Evolutionary conservation across 2,329 filamentous ascomycete species (phyloP).

Genomic region (Sclerotinia trifoliorum): DNA sequence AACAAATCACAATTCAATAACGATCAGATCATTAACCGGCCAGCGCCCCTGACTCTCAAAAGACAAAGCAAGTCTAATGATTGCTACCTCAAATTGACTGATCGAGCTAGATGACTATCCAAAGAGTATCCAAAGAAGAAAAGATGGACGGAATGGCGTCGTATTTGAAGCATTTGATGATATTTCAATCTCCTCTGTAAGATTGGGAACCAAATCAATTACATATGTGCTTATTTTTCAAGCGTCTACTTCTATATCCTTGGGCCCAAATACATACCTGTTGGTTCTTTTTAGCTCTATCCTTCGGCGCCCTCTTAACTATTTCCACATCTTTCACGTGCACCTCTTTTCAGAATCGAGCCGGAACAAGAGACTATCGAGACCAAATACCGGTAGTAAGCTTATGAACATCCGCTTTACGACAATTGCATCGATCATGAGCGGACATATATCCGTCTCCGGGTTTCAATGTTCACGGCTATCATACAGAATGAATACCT

Average conservation of each 20-base stretch:
- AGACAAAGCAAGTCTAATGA: not conserved
- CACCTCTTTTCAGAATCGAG: not conserved
- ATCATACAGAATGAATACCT: not conserved
- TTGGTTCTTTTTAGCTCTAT: not conserved
- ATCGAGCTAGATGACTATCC: no score
- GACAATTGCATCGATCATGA: not conserved
- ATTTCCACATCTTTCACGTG: not conserved
- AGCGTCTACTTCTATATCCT: no score
- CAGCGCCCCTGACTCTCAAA: not conserved
- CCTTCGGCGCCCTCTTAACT: not conserved
- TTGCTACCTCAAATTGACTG: no score
- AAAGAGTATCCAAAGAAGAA: not conserved
- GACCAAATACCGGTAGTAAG: no score
- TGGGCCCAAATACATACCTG: not conserved
- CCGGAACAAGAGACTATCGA: not conserved
- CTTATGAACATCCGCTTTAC: not conserved
- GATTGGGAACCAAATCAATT: not conserved
- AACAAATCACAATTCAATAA: not conserved
- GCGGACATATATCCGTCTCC: slow-evolving; percentile 3
- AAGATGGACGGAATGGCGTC: not conserved
- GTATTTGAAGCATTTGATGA: not conserved
- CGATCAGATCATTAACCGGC: not conserved
- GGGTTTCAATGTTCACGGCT: not conserved
- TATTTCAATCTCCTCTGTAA: not conserved
- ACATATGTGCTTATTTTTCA: not conserved